Percentiles rank a stretch among this genome's conserved stretches.
Conservation (phyloP, 192 early-diverging fungal genomes). For the Gryganskiella cystojenkinii region DNA sequence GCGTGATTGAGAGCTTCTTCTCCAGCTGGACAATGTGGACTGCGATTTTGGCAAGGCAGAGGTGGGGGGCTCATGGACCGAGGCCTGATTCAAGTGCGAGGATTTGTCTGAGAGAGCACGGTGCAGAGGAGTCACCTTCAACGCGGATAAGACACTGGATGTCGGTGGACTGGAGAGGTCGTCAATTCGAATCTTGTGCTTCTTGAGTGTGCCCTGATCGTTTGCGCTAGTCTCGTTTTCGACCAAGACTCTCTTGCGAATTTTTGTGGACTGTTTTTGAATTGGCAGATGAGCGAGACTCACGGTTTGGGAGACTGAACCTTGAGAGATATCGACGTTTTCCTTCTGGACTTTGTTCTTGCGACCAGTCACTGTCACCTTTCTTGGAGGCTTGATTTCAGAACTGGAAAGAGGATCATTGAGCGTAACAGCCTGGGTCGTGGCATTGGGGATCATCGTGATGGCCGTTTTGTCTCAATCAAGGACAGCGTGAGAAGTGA, state of each 20-base stretch:
- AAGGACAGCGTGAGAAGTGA: too few relatives aligned
- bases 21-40: slow-evolving; percentile 9
- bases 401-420: background rate
- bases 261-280: slow-evolving; percentile 35
- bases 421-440: slow-evolving; percentile 1
- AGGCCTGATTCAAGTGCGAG: slow-evolving; percentile 29
- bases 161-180: slow-evolving; percentile 5
- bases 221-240: slow-evolving; percentile 17
- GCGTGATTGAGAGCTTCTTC: slow-evolving; percentile 6
- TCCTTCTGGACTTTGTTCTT: slow-evolving; percentile 22
- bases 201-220: slow-evolving; percentile 11
- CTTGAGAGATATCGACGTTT: slow-evolving; percentile 22
- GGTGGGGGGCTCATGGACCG: background rate
- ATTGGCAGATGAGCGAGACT: slow-evolving; percentile 30
- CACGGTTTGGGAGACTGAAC: background rate
- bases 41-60: slow-evolving; percentile 9
- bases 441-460: slow-evolving; percentile 28
- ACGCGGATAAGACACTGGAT: background rate
- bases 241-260: slow-evolving; percentile 28
- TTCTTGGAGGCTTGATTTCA: slow-evolving; percentile 16
- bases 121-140: slow-evolving; percentile 20
- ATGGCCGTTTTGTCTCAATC: too few relatives aligned
- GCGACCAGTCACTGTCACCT: slow-evolving; percentile 3
- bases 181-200: slow-evolving; percentile 14
- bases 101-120: slow-evolving; percentile 44